Conservation (phyloP, 2,329 filamentous ascomycete genomes). For the Colletotrichum sp. region DNA sequence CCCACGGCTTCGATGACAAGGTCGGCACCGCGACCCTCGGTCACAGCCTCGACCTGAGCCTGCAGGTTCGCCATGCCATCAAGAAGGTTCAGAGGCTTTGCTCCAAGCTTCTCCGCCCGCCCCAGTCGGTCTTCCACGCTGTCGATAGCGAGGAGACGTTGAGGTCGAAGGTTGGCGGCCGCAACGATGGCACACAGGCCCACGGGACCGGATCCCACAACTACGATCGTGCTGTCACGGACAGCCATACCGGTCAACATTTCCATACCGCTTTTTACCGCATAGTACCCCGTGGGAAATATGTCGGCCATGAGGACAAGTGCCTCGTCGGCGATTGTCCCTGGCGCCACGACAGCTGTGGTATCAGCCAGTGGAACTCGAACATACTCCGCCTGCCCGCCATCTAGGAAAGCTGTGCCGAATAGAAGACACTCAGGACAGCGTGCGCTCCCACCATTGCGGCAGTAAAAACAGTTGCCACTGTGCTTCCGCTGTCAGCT, state of each 20-base stretch:
- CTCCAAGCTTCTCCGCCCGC: constrained; percentile 75
- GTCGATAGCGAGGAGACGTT: constrained; percentile 80
- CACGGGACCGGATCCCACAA: constrained; percentile 86
- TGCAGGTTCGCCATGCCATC: constrained; percentile 67
- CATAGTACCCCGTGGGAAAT: constrained; percentile 87
- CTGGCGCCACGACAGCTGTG: too few species aligned
- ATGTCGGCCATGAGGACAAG: constrained; percentile 48
- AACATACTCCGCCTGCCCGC: too few species aligned
- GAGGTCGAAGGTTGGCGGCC: constrained; percentile 75
- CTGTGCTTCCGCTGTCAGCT: too few species aligned
- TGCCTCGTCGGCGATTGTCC: too few species aligned
- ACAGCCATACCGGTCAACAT: constrained; percentile 62
- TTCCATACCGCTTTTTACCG: constrained; percentile 77
- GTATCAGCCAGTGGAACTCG: too few species aligned
- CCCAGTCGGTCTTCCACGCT: constrained; percentile 76
- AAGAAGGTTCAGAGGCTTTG: constrained; percentile 80
- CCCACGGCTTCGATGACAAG: constrained; percentile 84
- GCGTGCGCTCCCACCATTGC: too few species aligned
- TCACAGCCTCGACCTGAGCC: constrained; percentile 56
- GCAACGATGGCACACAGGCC: constrained; percentile 84
- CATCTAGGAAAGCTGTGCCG: too few species aligned
- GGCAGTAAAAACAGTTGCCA: too few species aligned
- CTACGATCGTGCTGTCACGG: constrained; percentile 72
- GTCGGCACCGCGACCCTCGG: constrained; percentile 83
- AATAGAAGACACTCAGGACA: too few species aligned